Evolutionary conservation across 257 asterid species (phyloP).

Genomic region (Solanum appendiculatum): DNA sequence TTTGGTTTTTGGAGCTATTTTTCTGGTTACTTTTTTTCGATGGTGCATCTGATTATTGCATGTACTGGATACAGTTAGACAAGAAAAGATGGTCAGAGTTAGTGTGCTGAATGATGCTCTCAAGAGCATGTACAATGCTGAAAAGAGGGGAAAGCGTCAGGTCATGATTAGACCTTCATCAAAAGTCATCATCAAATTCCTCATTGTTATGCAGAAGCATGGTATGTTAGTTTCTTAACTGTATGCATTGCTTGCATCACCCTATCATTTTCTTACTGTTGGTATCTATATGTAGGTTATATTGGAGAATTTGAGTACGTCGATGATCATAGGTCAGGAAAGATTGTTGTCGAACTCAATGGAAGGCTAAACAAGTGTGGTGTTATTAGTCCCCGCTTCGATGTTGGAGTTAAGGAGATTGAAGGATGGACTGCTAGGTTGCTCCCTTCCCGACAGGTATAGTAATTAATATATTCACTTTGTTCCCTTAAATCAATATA

Average conservation of each 20-base stretch:
- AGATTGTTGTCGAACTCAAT: background rate
- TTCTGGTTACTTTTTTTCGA: background rate
- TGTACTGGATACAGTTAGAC: background rate
- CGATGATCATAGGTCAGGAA: background rate
- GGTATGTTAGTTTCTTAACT: background rate
- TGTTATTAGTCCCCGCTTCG: background rate
- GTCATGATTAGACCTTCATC: background rate
- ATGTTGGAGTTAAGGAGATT: background rate
- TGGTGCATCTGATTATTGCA: background rate
- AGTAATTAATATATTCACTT: background rate
- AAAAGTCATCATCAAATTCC: background rate
- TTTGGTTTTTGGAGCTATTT: background rate
- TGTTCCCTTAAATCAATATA: background rate
- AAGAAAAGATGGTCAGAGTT: background rate
- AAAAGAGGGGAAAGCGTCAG: background rate
- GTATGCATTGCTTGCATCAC: background rate
- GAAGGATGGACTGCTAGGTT: background rate
- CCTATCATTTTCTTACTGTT: background rate
- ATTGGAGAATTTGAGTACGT: background rate
- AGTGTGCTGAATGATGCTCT: background rate
- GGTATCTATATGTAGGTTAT: background rate
- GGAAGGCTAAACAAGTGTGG: background rate
- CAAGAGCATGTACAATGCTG: background rate
- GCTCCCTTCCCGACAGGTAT: background rate
- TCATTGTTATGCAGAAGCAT: background rate